Percentiles rank a stretch among this genome's conserved stretches.
phyloP scores from a whole-genome alignment of 1,139 yeast species.

The Hansenula sp. region DNA sequence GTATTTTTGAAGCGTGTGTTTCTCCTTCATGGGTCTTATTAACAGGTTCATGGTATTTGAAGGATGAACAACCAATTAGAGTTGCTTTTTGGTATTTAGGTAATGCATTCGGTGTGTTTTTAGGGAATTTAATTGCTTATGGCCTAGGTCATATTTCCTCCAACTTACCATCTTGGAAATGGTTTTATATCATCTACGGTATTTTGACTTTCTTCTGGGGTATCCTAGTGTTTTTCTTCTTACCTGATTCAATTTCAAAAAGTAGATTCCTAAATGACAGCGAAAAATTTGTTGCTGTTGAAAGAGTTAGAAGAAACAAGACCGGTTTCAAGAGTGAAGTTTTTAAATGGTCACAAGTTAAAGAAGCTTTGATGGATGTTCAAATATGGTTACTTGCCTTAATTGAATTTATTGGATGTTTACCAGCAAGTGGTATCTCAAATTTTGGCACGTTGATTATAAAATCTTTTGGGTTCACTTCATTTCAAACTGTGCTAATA shows the following conservation, averaged over 20 bases:
- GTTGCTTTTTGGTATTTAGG: slow-evolving; percentile 46
- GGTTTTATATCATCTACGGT: slow-evolving; percentile 43
- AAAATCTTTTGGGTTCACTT: slow-evolving; percentile 31
- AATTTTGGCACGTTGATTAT: slow-evolving; percentile 28
- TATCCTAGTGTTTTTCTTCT: slow-evolving; percentile 34
- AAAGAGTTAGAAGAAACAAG: slow-evolving; percentile 41
- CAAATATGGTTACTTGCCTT: slow-evolving; percentile 41
- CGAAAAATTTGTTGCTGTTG: slow-evolving; percentile 47
- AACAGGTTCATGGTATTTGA: slow-evolving; percentile 51
- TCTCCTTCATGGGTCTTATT: slow-evolving; percentile 51
- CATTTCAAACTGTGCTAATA: slow-evolving; percentile 36
- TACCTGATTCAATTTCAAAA: slow-evolving; percentile 45
- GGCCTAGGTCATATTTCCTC: slow-evolving; percentile 32
- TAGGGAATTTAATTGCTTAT: slow-evolving; percentile 42
- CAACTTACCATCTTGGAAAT: slow-evolving; percentile 41
- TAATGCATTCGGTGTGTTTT: slow-evolving; percentile 38
- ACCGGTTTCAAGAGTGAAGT: slow-evolving; percentile 54
- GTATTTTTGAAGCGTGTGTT: slow-evolving; percentile 41
- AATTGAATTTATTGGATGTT: slow-evolving; percentile 26
- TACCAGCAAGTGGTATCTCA: slow-evolving; percentile 23
- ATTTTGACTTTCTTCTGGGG: slow-evolving; percentile 46
- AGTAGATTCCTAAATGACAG: slow-evolving; percentile 45
- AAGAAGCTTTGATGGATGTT: slow-evolving; percentile 36
- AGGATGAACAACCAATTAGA: slow-evolving; percentile 47
- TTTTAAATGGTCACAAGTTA: slow-evolving; percentile 50